Evolutionary conservation across 495 filamentous ascomycete genomes (phyloP).

Genomic region (Podospora conica): DNA sequence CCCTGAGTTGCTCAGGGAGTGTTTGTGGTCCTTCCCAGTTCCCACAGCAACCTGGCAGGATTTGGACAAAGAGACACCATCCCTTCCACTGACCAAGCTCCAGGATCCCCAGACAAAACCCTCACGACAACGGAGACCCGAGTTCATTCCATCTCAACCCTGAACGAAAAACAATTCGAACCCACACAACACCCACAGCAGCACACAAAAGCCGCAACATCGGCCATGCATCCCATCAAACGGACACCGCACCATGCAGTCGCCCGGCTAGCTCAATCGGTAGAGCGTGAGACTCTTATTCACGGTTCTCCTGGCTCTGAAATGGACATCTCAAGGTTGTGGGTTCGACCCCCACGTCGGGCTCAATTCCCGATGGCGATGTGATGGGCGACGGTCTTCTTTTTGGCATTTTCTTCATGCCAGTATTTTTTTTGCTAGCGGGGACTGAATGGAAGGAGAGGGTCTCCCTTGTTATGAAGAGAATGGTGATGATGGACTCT

Average conservation of each 20-base stretch:
- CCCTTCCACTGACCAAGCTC: not conserved
- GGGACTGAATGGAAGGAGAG: not conserved
- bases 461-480: too few relatives aligned
- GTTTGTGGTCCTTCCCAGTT: not conserved
- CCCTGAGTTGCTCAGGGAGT: too few relatives aligned
- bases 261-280: constrained; percentile 68
- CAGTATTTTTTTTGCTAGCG: not conserved
- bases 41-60: not conserved
- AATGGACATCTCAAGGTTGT: not conserved
- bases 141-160: not conserved
- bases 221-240: not conserved
- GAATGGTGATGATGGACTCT: too few relatives aligned
- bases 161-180: not conserved
- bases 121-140: not conserved
- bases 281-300: constrained; percentile 81
- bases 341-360: not conserved
- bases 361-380: not conserved
- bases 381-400: not conserved
- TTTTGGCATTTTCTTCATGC: not conserved
- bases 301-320: not conserved
- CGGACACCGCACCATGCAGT: not conserved
- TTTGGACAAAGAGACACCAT: not conserved
- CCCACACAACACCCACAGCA: not conserved
- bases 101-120: not conserved
- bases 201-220: not conserved